A percentile compares a stretch with the other conserved stretches of the same genome.
Evolutionary conservation across 1,284 basidiomycete genomes (phyloP).

Genomic region (Hortiboletus rubellus): DNA sequence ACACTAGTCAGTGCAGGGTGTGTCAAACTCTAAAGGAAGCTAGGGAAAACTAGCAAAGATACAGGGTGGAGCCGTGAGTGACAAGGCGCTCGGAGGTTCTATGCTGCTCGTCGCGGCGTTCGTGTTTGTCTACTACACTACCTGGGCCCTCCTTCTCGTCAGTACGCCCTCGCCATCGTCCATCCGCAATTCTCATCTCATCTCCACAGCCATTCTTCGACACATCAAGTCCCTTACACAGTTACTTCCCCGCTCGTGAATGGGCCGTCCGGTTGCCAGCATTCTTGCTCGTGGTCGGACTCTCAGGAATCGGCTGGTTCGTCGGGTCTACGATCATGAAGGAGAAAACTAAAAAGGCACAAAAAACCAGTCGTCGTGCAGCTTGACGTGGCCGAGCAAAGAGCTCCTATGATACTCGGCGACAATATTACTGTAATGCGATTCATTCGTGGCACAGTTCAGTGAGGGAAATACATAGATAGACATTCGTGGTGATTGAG

Average conservation of each 20-base stretch:
- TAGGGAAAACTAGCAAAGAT: no score
- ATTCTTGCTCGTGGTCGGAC: constrained; percentile 75
- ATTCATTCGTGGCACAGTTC: background rate
- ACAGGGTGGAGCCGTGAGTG: constrained; percentile 74
- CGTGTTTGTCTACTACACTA: constrained; percentile 88
- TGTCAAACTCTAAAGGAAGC: no score
- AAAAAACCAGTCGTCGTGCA: constrained; percentile 54
- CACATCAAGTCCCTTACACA: constrained; percentile 67
- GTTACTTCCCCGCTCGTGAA: constrained; percentile 81
- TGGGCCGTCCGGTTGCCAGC: constrained; percentile 90
- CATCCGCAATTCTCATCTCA: constrained; percentile 5
- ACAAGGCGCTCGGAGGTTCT: constrained; percentile 75
- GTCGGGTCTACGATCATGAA: constrained; percentile 73
- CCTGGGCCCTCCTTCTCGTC: constrained; percentile 87
- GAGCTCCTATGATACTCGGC: no score
- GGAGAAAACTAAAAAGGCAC: constrained; percentile 70
- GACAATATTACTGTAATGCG: background rate
- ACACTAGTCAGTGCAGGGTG: no score
- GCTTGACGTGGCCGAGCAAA: constrained; percentile 39
- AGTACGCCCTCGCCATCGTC: constrained; percentile 28
- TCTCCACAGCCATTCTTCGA: constrained; percentile 80
- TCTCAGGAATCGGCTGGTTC: constrained; percentile 77
- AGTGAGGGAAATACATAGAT: background rate
- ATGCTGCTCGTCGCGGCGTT: constrained; percentile 79
- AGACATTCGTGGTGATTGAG: background rate